phyloP scores from a whole-genome alignment of 805 yeast species.

The Suhomyces vadensis region DNA sequence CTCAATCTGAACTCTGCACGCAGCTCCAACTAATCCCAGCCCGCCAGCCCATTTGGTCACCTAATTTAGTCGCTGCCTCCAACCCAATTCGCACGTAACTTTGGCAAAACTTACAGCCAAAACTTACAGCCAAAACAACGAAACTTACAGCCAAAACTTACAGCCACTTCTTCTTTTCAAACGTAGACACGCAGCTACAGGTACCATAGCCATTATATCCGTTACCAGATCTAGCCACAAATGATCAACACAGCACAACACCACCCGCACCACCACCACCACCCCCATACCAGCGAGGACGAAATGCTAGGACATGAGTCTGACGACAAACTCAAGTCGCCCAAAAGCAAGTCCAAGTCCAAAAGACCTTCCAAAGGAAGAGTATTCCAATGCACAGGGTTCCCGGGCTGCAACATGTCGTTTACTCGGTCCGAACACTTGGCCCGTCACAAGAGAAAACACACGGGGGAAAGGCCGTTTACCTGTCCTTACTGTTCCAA shows the following conservation, averaged over 20 bases:
- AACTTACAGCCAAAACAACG: no score
- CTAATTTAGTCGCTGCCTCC: no score
- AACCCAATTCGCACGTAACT: no score
- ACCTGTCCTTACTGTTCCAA: slow-evolving; percentile 81
- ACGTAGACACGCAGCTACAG: no score
- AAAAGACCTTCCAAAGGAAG: slow-evolving; percentile 54
- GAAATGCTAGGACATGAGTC: background rate
- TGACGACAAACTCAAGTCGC: slow-evolving; percentile 2
- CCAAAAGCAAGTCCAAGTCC: slow-evolving; percentile 5
- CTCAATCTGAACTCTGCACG: no score
- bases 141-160: no score
- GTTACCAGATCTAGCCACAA: no score
- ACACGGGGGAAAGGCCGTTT: slow-evolving; percentile 93
- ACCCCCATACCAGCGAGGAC: slow-evolving; percentile 3
- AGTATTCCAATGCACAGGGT: slow-evolving; percentile 83
- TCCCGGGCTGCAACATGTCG: slow-evolving; percentile 82
- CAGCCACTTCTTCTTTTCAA: no score
- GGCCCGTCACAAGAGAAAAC: slow-evolving; percentile 89
- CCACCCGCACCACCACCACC: slow-evolving; percentile 5
- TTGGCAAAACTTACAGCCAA: no score
- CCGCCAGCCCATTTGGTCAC: no score
- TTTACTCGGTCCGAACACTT: slow-evolving; percentile 90
- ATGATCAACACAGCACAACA: slow-evolving; percentile 7
- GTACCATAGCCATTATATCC: no score
- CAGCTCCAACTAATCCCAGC: no score